phyloP scores from a whole-genome alignment of 2,329 filamentous ascomycete species.

The Talaromyces piceae region DNA sequence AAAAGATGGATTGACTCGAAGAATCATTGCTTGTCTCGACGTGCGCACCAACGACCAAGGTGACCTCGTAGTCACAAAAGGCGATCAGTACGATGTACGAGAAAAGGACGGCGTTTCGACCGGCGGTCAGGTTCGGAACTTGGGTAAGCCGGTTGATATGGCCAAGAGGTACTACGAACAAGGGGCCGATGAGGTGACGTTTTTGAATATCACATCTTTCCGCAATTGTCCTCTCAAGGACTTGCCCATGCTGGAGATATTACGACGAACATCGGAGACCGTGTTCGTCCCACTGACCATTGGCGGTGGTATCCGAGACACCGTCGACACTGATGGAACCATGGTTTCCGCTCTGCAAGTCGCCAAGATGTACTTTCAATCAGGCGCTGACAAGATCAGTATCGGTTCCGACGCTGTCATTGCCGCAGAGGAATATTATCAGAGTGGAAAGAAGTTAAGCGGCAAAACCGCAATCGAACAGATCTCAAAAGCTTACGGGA shows the following conservation, averaged over 20 bases:
- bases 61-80: conserved; percentile 95
- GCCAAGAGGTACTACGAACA: conserved; percentile 91
- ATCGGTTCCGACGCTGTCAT: conserved; percentile 92
- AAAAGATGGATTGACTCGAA: conserved; percentile 70
- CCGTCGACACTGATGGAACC: conserved; percentile 78
- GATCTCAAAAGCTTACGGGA: conserved; percentile 87
- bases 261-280: conserved; percentile 75
- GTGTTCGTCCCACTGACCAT: conserved; percentile 96
- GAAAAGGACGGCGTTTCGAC: conserved; percentile 63
- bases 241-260: conserved; percentile 89
- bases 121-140: conserved; percentile 66
- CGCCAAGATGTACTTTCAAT: conserved; percentile 94
- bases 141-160: conserved; percentile 95
- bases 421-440: conserved; percentile 86
- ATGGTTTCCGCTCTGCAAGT: conserved; percentile 85
- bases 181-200: conserved; percentile 93
- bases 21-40: conserved; percentile 92
- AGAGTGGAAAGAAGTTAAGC: conserved; percentile 57
- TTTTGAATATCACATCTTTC: conserved; percentile 97
- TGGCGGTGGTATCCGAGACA: conserved; percentile 90
- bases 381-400: conserved; percentile 92
- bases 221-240: conserved; percentile 89
- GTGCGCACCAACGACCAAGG: conserved; percentile 90
- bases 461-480: conserved; percentile 91
- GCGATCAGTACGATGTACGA: conserved; percentile 96